Percentiles rank a stretch among this genome's conserved stretches.
phyloP scores from a whole-genome alignment of 2,329 filamentous ascomycete genomes.

The Calonectria leucothoes region DNA sequence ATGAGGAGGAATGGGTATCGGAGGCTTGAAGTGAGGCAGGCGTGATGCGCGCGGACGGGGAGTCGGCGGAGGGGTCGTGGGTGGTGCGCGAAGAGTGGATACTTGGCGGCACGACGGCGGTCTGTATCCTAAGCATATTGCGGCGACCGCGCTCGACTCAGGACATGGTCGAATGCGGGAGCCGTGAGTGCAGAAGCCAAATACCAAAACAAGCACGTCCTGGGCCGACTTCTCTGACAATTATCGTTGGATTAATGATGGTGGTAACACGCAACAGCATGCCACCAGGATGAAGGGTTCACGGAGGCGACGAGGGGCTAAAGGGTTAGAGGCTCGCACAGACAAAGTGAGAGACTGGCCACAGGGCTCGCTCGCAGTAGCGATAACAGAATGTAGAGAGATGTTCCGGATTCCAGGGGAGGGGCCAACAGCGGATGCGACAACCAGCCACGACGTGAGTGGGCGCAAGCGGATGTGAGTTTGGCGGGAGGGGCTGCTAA shows the following conservation, averaged over 20 bases:
- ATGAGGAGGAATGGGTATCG: slow-evolving; percentile 36
- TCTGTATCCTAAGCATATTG: slow-evolving; percentile 47
- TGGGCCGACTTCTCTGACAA: background rate
- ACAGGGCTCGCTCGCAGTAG: slow-evolving; percentile 10
- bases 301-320: slow-evolving; percentile 28
- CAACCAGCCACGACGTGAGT: slow-evolving; percentile 24
- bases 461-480: slow-evolving; percentile 13
- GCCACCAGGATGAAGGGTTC: slow-evolving; percentile 33
- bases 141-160: slow-evolving; percentile 48
- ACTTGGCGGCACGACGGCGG: slow-evolving; percentile 46
- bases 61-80: slow-evolving; percentile 45
- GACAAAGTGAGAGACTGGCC: slow-evolving; percentile 22
- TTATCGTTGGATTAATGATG: slow-evolving; percentile 23
- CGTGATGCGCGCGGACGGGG: slow-evolving; percentile 42
- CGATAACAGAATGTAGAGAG: slow-evolving; percentile 10
- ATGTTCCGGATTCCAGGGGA: slow-evolving; percentile 14
- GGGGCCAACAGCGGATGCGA: slow-evolving; percentile 16
- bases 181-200: slow-evolving; percentile 43
- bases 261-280: slow-evolving; percentile 33
- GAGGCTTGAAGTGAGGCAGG: slow-evolving; percentile 40
- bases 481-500: slow-evolving; percentile 5
- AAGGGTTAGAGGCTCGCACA: slow-evolving; percentile 25
- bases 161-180: slow-evolving; percentile 48
- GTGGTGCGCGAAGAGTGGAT: slow-evolving; percentile 46
- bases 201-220: slow-evolving; percentile 21